Base-by-base conservation (phyloP, 129 eudicot species). In the Centaurea solstitialis region DNA sequence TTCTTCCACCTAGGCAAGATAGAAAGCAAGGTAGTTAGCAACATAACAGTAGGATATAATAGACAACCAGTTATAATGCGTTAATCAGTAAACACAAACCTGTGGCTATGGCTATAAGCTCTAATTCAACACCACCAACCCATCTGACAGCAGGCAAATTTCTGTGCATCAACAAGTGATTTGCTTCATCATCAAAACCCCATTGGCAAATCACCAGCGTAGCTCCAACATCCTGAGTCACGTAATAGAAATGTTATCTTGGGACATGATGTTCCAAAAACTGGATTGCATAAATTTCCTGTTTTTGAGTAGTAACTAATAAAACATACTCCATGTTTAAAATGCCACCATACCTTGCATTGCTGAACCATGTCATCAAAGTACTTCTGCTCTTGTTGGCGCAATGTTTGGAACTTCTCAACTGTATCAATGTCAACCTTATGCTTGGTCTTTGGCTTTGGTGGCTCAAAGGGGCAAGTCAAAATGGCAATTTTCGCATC, bases 111-210 rank as follows among this genome's bases (percentile, higher is more conserved):
- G 98, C 98, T 24, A 93, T 91, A 82, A 93, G 88, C 87, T 93
- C 97, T 65, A 93, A 82, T 82, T 93, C 98, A 4, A 91, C 97
- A 57, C 98, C 98, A 84, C 98, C 97, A 76, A 93, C 97, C 98
- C 98, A 93, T 85, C 97, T 85, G 40, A 93, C 93, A 82, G 98
- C 94, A 73, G 98, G 99, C 85, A 96, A 87, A 79, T 96, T 89
- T 86, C 98, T 91, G 74, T 93, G 92, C 99, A 96, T 96, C 64
- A 96, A 47, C 38, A 96, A 86, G 85, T 96, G 99, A 89, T 96
- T 96, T 80, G 99, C 99, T 86, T 96, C 99, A 80, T 96, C 99
- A 83, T 96, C 99, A 87, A 96, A 96, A 21, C 99, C 99, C 99
- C 99, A 96, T 77, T 96, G 99, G 80, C 99, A 96, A 79, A 96